Percentiles rank a stretch among this genome's conserved stretches.
phyloP scores from a whole-genome alignment of 495 filamentous ascomycete species.

The Penicillium robsamsonii region DNA sequence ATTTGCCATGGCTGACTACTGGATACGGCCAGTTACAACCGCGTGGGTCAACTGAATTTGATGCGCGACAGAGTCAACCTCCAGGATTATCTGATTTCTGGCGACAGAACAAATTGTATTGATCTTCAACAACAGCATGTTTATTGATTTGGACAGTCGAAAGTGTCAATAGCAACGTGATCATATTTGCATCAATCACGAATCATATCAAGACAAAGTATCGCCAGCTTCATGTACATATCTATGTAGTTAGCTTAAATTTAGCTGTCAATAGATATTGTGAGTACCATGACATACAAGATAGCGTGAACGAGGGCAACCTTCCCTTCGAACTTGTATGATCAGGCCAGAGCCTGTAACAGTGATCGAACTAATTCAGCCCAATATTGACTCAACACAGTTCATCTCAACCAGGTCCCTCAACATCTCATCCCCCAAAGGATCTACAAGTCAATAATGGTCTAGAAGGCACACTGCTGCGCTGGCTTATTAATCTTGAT shows the following conservation, averaged over 20 bases:
- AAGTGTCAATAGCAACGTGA: background rate
- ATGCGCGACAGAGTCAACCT: background rate
- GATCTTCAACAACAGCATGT: background rate
- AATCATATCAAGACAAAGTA: background rate
- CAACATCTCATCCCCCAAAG: background rate
- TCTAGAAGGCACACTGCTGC: background rate
- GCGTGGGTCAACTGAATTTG: background rate
- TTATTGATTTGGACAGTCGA: background rate
- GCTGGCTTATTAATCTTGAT: background rate
- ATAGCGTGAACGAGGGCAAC: background rate
- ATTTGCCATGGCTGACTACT: background rate
- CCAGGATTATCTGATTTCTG: conserved; percentile 24
- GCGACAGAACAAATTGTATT: conserved; percentile 35
- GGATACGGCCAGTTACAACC: background rate
- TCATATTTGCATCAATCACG: background rate
- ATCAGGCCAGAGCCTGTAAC: background rate
- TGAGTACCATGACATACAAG: background rate
- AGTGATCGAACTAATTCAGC: background rate
- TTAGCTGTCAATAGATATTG: background rate
- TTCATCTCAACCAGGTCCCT: background rate
- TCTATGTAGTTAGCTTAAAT: background rate
- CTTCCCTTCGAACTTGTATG: background rate
- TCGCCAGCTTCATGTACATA: background rate
- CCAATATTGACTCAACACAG: background rate
- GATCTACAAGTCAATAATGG: background rate